These are phyloP conservation scores for Acorus gramineus DNA, from an alignment of 106 monocot genomes.

Conservation along the genomic window DNA sequence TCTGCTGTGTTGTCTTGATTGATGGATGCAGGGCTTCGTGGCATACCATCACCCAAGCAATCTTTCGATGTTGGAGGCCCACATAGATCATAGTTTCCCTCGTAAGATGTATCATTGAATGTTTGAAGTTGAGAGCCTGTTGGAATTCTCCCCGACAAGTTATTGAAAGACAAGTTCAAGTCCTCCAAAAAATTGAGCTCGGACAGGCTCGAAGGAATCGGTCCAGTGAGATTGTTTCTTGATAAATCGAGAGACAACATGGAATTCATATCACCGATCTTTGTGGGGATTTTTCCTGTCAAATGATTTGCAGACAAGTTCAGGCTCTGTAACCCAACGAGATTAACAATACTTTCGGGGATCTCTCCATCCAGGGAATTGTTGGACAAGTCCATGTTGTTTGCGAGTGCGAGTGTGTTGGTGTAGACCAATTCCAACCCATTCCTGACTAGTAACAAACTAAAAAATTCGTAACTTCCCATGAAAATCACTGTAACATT, in stretches of 20 bases:
- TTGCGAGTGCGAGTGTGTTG: not conserved
- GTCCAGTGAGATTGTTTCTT: constrained; percentile 4
- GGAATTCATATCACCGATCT: not conserved
- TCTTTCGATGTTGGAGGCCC: not conserved
- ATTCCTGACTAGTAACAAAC: no score
- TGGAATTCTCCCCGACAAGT: constrained; percentile 9
- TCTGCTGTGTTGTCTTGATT: no score
- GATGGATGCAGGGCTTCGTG: no score
- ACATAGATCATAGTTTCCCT: not conserved
- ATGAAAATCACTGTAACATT: no score
- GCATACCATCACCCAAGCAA: no score
- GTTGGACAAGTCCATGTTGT: not conserved
- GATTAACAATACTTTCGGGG: constrained; percentile 3
- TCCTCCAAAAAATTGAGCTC: not conserved
- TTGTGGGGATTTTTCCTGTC: constrained; percentile 1
- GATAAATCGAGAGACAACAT: constrained; percentile 10
- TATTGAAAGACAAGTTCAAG: constrained; percentile 11
- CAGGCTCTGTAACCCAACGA: not conserved
- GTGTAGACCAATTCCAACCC: no score
- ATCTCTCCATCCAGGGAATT: constrained; percentile 1
- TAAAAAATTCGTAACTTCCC: no score
- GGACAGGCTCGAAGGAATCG: constrained; percentile 1
- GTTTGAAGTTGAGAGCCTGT: not conserved
- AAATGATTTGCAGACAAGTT: constrained; percentile 12
- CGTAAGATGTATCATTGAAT: not conserved